Evolutionary conservation across 352 stramenopile species (phyloP).

Genomic region (Phytophthora chlamydospora): DNA sequence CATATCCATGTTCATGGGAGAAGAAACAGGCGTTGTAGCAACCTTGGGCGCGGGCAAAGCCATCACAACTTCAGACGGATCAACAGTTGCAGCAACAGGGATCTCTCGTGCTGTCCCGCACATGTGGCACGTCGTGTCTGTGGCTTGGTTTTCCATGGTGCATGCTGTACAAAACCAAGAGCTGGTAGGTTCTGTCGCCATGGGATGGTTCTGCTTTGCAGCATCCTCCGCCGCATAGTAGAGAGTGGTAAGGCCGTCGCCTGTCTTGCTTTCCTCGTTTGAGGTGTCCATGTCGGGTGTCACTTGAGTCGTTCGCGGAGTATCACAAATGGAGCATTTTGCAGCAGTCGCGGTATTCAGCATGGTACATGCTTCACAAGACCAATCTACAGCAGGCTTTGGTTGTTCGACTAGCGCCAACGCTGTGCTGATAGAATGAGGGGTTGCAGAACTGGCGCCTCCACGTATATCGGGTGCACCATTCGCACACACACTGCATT

Average conservation of each 20-base stretch:
- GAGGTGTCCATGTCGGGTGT: slow-evolving; percentile 27
- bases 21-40: slow-evolving; percentile 25
- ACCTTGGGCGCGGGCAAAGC: slow-evolving; percentile 36
- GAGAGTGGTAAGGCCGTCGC: slow-evolving; percentile 68
- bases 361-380: slow-evolving; percentile 82
- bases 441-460: background rate
- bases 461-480: slow-evolving; percentile 21
- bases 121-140: slow-evolving; percentile 70
- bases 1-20: slow-evolving; percentile 50
- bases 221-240: slow-evolving; percentile 71
- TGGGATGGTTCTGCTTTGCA: slow-evolving; percentile 36
- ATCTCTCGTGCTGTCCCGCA: slow-evolving; percentile 59
- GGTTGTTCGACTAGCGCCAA: slow-evolving; percentile 48
- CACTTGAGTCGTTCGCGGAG: slow-evolving; percentile 32
- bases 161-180: slow-evolving; percentile 71
- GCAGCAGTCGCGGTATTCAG: slow-evolving; percentile 58
- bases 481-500: slow-evolving; percentile 75
- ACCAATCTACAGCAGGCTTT: slow-evolving; percentile 54
- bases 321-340: slow-evolving; percentile 84
- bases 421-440: slow-evolving; percentile 55
- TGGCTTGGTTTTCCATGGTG: slow-evolving; percentile 80
- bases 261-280: slow-evolving; percentile 29
- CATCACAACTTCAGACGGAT: slow-evolving; percentile 39
- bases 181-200: slow-evolving; percentile 24
- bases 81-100: slow-evolving; percentile 47